phyloP scores from a whole-genome alignment of 169 alveolate species.

The Plasmodium ovale region DNA sequence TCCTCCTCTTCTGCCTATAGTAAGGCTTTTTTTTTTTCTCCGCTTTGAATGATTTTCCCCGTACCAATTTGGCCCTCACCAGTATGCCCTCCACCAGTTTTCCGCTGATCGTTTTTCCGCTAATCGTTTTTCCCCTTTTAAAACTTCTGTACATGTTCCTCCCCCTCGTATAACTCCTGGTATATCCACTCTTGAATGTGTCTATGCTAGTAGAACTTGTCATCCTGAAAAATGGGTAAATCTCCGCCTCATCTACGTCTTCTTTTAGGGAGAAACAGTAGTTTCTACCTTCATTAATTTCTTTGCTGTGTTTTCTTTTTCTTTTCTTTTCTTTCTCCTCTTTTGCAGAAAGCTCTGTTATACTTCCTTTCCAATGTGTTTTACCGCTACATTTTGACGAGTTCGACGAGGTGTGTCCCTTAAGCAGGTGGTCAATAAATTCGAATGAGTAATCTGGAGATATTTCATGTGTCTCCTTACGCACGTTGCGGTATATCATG shows the following conservation, averaged over 20 bases:
- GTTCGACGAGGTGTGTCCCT: not conserved
- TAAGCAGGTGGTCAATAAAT: not conserved
- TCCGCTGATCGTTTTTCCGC: no score
- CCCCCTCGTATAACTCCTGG: no score
- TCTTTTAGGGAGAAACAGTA: not conserved
- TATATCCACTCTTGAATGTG: not conserved
- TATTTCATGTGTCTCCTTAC: no score
- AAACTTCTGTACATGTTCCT: not conserved
- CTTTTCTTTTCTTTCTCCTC: not conserved
- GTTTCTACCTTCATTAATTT: not conserved
- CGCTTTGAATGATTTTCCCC: constrained; percentile 7
- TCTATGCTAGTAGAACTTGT: not conserved
- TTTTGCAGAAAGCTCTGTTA: not conserved
- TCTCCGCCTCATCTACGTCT: no score
- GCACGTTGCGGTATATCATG: no score
- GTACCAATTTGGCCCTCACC: not conserved
- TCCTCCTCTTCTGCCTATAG: not conserved
- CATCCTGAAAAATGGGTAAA: not conserved
- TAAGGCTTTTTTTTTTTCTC: not conserved
- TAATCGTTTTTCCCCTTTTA: not conserved
- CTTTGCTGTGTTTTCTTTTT: not conserved
- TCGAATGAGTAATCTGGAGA: constrained; percentile 8
- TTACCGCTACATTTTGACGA: not conserved
- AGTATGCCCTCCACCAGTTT: no score
- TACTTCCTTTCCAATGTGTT: not conserved